Percentiles rank a stretch among this genome's conserved stretches.
These are phyloP conservation scores for Xenoacremonium recifei DNA, from an alignment of 2,329 filamentous ascomycete genomes.

Conservation along the genomic window DNA sequence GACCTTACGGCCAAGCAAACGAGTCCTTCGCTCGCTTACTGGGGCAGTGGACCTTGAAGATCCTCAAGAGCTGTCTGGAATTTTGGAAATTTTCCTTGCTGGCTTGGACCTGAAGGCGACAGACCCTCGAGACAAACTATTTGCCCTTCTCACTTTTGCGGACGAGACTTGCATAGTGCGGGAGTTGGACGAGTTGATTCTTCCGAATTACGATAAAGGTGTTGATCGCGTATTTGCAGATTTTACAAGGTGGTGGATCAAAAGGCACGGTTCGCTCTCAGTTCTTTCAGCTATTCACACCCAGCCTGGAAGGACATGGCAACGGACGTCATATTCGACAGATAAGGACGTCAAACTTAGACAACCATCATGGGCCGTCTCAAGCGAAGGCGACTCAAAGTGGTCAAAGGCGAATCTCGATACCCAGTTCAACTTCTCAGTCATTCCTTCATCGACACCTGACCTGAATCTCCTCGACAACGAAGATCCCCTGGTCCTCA, in stretches of 20 bases:
- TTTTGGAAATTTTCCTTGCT: conserved; percentile 12
- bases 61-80: conserved; percentile 1
- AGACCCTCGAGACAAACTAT: conserved; percentile 14
- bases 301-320: conserved; percentile 14
- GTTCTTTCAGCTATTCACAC: conserved; percentile 13
- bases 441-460: conserved; percentile 4
- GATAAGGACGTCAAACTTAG: accelerated
- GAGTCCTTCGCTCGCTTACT: not conserved
- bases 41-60: not conserved
- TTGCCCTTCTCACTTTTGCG: conserved; percentile 14
- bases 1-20: not conserved
- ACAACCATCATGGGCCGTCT: conserved; percentile 13
- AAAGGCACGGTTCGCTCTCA: conserved; percentile 6
- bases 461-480: conserved; percentile 4
- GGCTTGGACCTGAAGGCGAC: conserved; percentile 17
- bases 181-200: conserved; percentile 9
- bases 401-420: conserved; percentile 9
- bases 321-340: not conserved
- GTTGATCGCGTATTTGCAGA: conserved; percentile 14
- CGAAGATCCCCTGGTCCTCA: not conserved
- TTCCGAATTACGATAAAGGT: conserved; percentile 15
- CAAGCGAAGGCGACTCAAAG: conserved; percentile 9
- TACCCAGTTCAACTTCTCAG: conserved; percentile 9
- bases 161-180: conserved; percentile 10
- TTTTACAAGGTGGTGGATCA: conserved; percentile 18